A percentile compares a stretch with the other conserved stretches of the same genome.
Evolutionary conservation across 257 asterid species (phyloP).

Genomic region (Oldenlandia corymbosa): DNA sequence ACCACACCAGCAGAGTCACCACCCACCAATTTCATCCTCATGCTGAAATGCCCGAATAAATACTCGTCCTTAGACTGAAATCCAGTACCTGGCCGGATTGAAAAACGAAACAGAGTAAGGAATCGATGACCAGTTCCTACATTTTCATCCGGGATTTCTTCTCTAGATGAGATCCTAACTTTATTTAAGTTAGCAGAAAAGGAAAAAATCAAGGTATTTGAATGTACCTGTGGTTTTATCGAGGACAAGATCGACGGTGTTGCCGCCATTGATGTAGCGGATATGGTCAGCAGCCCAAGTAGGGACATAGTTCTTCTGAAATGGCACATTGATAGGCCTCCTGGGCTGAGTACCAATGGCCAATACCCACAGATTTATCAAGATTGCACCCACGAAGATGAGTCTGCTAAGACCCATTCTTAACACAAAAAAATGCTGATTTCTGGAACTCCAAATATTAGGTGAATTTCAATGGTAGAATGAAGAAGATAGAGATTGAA

Average conservation of each 20-base stretch:
- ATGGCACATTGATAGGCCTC: slow-evolving; percentile 35
- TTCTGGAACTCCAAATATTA: not conserved
- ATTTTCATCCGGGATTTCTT: no score
- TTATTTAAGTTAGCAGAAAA: no score
- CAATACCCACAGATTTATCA: slow-evolving; percentile 12
- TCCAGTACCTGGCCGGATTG: slow-evolving; percentile 45
- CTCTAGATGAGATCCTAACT: no score
- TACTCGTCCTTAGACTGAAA: slow-evolving; percentile 35
- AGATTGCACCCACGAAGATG: slow-evolving; percentile 8
- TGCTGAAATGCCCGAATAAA: slow-evolving; percentile 40
- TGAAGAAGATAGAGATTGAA: no score
- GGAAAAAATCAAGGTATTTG: not conserved
- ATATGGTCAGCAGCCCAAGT: slow-evolving; percentile 36
- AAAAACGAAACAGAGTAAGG: not conserved
- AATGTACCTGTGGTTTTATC: slow-evolving; percentile 28
- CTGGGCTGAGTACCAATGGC: slow-evolving; percentile 24
- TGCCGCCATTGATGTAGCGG: slow-evolving; percentile 29
- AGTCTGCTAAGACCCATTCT: not conserved
- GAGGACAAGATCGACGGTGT: slow-evolving; percentile 24
- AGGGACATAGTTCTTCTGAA: slow-evolving; percentile 29
- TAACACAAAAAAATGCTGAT: not conserved
- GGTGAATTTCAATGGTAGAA: no score
- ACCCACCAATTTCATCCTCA: slow-evolving; percentile 35
- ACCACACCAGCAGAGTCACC: slow-evolving; percentile 44
- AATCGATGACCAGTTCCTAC: no score